Evolutionary conservation across 1,139 yeast genomes (phyloP).

Genomic region (Hanseniaspora sp.): DNA sequence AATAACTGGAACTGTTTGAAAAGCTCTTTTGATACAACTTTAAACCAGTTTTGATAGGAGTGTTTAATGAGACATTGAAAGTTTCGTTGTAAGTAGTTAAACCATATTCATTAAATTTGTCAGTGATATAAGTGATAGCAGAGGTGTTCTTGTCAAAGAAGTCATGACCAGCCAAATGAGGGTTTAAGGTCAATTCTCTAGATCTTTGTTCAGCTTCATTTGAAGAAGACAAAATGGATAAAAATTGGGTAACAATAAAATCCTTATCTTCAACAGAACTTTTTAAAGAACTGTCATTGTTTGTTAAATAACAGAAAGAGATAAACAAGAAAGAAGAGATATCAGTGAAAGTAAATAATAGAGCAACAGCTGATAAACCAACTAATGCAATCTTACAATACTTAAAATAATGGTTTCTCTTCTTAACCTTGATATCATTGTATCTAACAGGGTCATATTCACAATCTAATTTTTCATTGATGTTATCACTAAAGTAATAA

Average conservation of each 20-base stretch:
- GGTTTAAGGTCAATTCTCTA: conserved; percentile 43
- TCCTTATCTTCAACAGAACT: background rate
- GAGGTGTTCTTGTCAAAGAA: conserved; percentile 33
- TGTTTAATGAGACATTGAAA: conserved; percentile 51
- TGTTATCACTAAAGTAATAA: background rate
- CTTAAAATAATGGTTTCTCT: background rate
- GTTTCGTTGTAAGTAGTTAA: conserved; percentile 42
- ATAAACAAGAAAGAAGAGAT: background rate
- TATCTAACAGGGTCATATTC: conserved; percentile 1
- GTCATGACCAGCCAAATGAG: conserved; percentile 65
- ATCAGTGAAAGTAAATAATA: background rate
- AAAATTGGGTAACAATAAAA: conserved; percentile 21
- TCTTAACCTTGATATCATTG: background rate
- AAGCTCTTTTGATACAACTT: conserved; percentile 31
- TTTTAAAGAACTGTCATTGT: background rate
- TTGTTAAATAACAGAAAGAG: background rate
- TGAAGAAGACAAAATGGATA: conserved; percentile 34
- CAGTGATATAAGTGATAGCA: conserved; percentile 43
- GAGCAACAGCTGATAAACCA: background rate
- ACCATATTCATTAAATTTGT: conserved; percentile 54
- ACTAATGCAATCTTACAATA: background rate
- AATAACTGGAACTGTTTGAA: background rate
- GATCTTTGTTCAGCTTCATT: conserved; percentile 48
- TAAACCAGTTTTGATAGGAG: conserved; percentile 47
- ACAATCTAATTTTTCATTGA: background rate